Evolutionary conservation across 305 asterid species (phyloP), one percentile per base, ranked within the genome.

Genomic region (Fraxinus latifolia): DNA sequence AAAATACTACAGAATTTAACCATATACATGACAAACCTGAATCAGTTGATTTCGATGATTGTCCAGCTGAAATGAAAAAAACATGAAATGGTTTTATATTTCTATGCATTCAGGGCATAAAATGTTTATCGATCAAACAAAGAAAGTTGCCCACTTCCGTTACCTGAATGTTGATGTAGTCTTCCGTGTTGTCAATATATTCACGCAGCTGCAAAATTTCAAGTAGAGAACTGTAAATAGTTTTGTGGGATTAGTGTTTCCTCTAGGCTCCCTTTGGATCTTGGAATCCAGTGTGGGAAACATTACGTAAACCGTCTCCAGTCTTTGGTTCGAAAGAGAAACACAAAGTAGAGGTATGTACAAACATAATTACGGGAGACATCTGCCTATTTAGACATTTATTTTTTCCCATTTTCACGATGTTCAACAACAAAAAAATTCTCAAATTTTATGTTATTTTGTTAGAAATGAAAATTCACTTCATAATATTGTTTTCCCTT

Each of bases 11-110:
- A 14, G 53, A 39, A 17, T 53, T 60, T 17, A 58, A 73, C 33
- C 44, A 6, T 65, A 50, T 27, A 73, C 27, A 31, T 4, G 21
- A 74, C 34, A 44, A 31, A 95, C 99, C 98, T 95, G 99, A 85
- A 95, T 95, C 81, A 95, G 95, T 88, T 95, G 99, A 85, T 95
- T 95, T 82, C 99, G 93, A 78, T 93, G 98, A 88, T 95, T 93
- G 85, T 95, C 98, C 68, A 95, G 98, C 97, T 95, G 97, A 78
- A 80, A 86, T 5, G 77, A 62, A 50, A 74, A 62, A 34, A 50
- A 27, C n/a, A 23, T 6, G 8, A 76, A 37, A 17, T 5, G 77
- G 25, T 31, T 74, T 81, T 39, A 84, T 80, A 77, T 78, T 11
- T 42, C 1, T 31, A 75, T 8, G 23, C 1, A 77, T 72, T 65